A percentile compares a stretch with the other conserved stretches of the same genome.
phyloP scores from a whole-genome alignment of 768 basidiomycete genomes.

The Gelatoporia subvermispora region DNA sequence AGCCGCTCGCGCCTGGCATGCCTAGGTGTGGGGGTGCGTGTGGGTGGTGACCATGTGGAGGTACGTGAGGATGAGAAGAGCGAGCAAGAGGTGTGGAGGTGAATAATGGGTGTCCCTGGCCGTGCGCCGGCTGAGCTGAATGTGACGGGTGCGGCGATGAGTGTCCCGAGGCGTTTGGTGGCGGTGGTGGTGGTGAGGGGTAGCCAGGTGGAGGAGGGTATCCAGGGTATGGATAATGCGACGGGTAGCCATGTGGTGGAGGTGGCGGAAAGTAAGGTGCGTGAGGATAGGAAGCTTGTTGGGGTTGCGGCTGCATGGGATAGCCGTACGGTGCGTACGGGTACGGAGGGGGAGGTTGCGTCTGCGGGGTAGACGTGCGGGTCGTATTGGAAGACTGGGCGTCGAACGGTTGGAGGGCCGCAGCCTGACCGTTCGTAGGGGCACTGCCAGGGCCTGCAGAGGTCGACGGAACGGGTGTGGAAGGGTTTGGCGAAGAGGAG shows the following conservation, averaged over 20 bases:
- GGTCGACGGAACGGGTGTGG: slow-evolving; percentile 16
- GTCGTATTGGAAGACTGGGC: too few species aligned
- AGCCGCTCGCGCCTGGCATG: slow-evolving; percentile 1
- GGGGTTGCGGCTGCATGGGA: slow-evolving; percentile 20
- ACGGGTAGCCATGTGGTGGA: slow-evolving; percentile 36
- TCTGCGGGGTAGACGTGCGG: too few species aligned
- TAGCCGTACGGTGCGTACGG: slow-evolving; percentile 56
- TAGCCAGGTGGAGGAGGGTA: slow-evolving; percentile 25
- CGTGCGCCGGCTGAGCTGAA: slow-evolving; percentile 28
- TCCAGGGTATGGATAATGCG: slow-evolving; percentile 31
- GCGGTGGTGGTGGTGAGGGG: slow-evolving; percentile 28
- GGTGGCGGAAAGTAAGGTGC: slow-evolving; percentile 58
- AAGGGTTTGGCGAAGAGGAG: slow-evolving; percentile 1
- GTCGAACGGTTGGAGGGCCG: slow-evolving; percentile 4
- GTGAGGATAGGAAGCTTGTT: slow-evolving; percentile 58
- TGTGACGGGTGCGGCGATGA: slow-evolving; percentile 1
- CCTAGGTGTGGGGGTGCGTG: not conserved
- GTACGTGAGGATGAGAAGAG: slow-evolving; percentile 16
- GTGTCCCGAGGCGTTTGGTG: too few species aligned
- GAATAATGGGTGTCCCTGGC: slow-evolving; percentile 19
- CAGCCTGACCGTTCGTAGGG: slow-evolving; percentile 4
- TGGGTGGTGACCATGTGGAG: slow-evolving; percentile 6
- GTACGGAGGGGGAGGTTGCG: slow-evolving; percentile 28
- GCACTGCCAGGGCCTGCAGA: slow-evolving; percentile 12
- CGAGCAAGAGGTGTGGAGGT: slow-evolving; percentile 19